Evolutionary conservation across 140 eudicot genomes (phyloP).

Genomic region (Stevia rebaudiana): DNA sequence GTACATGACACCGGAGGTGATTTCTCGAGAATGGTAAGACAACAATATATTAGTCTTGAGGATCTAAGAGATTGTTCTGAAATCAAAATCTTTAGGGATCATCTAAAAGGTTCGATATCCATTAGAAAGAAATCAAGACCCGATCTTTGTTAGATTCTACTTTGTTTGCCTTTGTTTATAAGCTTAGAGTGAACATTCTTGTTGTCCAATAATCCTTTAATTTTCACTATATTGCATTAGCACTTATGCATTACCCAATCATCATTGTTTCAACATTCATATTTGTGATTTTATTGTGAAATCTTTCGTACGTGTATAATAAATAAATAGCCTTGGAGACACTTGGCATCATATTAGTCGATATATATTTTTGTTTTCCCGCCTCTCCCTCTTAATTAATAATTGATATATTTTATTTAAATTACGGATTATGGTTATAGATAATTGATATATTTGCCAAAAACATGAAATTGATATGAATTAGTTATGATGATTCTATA

Average conservation of each 20-base stretch:
- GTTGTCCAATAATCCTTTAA: neutral
- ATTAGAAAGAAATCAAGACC: constrained; percentile 64
- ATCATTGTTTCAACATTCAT: neutral
- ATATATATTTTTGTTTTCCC: no score
- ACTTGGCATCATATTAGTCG: no score
- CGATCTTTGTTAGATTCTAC: constrained; percentile 50
- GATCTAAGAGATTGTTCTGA: constrained; percentile 86
- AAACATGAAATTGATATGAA: no score
- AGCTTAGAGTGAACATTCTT: constrained; percentile 12
- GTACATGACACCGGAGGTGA: constrained; percentile 63
- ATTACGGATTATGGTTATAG: no score
- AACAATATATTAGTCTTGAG: constrained; percentile 79
- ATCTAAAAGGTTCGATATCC: constrained; percentile 72
- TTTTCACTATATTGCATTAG: neutral
- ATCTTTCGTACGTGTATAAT: no score
- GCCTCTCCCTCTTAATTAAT: no score
- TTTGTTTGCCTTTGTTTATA: constrained; percentile 5
- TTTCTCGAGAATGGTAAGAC: constrained; percentile 81
- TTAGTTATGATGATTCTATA: no score
- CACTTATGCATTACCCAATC: constrained; percentile 4
- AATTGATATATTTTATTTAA: no score
- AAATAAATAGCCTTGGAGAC: no score
- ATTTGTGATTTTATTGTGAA: neutral
- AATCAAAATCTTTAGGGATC: constrained; percentile 76
- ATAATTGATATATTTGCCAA: no score